These are phyloP conservation scores for Diaporthe batatas DNA, from an alignment of 2,329 filamentous ascomycete species.

Conservation along the genomic window DNA sequence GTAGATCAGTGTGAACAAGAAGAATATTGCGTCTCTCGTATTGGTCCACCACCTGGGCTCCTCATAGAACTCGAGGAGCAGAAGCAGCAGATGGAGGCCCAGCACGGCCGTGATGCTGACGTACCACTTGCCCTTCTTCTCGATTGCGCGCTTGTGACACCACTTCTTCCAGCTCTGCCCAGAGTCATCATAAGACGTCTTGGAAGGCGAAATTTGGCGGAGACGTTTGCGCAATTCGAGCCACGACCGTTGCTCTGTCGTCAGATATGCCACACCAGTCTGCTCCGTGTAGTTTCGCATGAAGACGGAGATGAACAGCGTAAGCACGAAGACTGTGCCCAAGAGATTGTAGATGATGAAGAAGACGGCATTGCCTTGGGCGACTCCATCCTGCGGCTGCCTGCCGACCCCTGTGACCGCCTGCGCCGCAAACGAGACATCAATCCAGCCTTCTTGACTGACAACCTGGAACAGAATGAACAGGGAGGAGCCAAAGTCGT, in stretches of 20 bases:
- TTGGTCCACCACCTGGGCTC: constrained; percentile 79
- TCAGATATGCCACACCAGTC: constrained; percentile 95
- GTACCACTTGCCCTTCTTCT: constrained; percentile 95
- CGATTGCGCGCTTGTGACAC: constrained; percentile 94
- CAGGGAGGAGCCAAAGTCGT: constrained; percentile 91
- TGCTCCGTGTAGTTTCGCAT: constrained; percentile 99
- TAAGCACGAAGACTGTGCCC: constrained; percentile 95
- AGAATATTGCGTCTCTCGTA: constrained; percentile 81
- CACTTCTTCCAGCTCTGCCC: constrained; percentile 86
- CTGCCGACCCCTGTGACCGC: constrained; percentile 81
- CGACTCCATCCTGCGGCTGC: constrained; percentile 78
- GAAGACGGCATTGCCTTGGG: constrained; percentile 90
- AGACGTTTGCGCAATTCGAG: constrained; percentile 92
- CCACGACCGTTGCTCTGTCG: constrained; percentile 96
- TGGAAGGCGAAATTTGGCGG: constrained; percentile 93
- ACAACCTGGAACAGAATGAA: constrained; percentile 99
- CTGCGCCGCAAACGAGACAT: constrained; percentile 89
- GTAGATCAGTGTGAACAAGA: constrained; percentile 85
- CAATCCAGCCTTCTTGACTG: constrained; percentile 97
- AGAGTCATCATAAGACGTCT: constrained; percentile 84
- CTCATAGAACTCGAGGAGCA: constrained; percentile 88
- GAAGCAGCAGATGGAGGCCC: constrained; percentile 83
- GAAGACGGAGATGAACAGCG: constrained; percentile 97
- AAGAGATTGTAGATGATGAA: constrained; percentile 97
- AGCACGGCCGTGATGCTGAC: constrained; percentile 82